phyloP scores from a whole-genome alignment of 2,329 filamentous ascomycete species.

The Arthrobotrys musiformis region DNA sequence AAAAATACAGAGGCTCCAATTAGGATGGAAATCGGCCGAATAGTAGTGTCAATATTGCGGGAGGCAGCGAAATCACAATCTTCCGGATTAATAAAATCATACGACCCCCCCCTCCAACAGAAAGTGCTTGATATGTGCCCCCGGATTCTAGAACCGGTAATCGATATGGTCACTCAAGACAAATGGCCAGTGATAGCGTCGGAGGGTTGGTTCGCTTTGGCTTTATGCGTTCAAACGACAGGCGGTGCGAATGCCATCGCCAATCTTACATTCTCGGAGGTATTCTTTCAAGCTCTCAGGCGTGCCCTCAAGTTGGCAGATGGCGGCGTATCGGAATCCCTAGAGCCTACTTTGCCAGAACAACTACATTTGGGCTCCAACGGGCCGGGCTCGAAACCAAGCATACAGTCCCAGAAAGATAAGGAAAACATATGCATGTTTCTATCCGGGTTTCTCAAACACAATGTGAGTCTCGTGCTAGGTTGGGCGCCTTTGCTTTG shows the following conservation, averaged over 20 bases:
- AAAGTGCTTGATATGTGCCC: conserved; percentile 61
- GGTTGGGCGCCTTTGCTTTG: neutral
- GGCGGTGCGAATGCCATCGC: conserved; percentile 20
- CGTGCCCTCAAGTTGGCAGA: neutral
- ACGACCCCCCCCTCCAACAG: conserved; percentile 60
- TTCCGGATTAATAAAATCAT: conserved; percentile 57
- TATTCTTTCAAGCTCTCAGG: conserved; percentile 19
- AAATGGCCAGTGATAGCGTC: conserved; percentile 66
- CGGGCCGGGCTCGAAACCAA: neutral
- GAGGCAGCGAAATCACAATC: conserved; percentile 60
- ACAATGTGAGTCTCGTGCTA: conserved; percentile 2
- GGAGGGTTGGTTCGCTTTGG: conserved; percentile 67
- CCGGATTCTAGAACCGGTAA: conserved; percentile 63
- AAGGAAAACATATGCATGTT: conserved; percentile 33
- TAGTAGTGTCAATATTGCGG: conserved; percentile 65
- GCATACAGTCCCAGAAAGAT: conserved; percentile 9
- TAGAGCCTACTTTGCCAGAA: neutral
- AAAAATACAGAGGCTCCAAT: conserved; percentile 64
- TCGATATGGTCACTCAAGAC: conserved; percentile 64
- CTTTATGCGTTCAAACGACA: conserved; percentile 62
- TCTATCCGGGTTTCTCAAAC: conserved; percentile 37
- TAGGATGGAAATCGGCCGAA: conserved; percentile 66
- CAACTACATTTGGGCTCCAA: neutral
- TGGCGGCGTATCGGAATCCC: neutral
- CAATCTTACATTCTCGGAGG: neutral